Evolutionary conservation across 176 grass and related monocot genomes (phyloP), one percentile per base, ranked within the genome.

Genomic region (Triticum dicoccoides): DNA sequence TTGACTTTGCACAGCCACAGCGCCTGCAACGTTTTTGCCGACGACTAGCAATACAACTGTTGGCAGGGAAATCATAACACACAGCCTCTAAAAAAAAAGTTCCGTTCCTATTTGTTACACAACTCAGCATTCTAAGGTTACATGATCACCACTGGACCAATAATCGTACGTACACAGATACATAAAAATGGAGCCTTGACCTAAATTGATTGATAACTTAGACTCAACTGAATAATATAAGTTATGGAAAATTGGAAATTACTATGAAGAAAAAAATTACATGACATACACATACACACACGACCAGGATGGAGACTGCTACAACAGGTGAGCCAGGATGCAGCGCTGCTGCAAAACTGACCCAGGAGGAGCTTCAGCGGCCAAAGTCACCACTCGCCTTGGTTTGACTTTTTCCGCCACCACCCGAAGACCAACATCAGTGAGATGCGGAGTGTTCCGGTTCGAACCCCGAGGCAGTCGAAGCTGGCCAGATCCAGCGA

Each of bases 231-330:
- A 78, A 54, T 35, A 45, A 78, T 38, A 35, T 39, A 35, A 79
- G 51, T 56, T 5, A 33, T 33, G 47, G 27, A 76, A 76, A 76
- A 33, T 76, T 52, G 34, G 23, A 27, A 18, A 82, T 6, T 39
- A 37, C 9, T 76, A 77, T 70, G 17, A 52, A 15, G 47, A 82
- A 32, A 63, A 41, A 42, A 73, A 75, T 51, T 47, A 47, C 75
- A 66, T 73, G 6, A 79, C 76, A 82, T n/a, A 83, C 73, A 89
- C 30, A 45, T 1, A 75, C 14, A 83, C 41, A 89, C 88, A 80
- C 73, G 65, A 64, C 15, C 59, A 81, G 59, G 59, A 65, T 21
- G 24, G 78, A 41, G 11, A 69, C 87, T 34, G 52, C 47, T 17
- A 59, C 76, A 80, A 80, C 45, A 77, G 21, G 66, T 68, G 61